phyloP scores from a whole-genome alignment of 768 basidiomycete species.

The Phallus indusiatus region DNA sequence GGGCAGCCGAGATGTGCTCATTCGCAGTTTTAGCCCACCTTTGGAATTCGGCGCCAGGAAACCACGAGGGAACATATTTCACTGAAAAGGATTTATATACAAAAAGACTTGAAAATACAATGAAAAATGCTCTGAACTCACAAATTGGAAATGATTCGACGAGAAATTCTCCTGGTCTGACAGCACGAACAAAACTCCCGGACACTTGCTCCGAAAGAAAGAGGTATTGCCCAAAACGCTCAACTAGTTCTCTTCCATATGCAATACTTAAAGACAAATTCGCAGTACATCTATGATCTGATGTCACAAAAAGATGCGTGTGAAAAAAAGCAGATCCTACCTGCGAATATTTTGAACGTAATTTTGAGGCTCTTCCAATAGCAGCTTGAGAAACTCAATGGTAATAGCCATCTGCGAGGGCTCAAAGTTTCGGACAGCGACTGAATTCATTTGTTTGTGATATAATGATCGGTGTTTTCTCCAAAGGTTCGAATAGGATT shows the following conservation, averaged over 20 bases:
- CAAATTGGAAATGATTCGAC: background rate
- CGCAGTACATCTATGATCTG: background rate
- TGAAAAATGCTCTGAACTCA: background rate
- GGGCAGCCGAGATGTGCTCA: conserved; percentile 12
- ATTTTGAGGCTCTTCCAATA: conserved; percentile 27
- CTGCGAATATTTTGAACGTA: conserved; percentile 28
- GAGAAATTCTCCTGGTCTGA: background rate
- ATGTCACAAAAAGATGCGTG: background rate
- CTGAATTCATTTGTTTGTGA: conserved; percentile 28
- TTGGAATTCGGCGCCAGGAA: conserved; percentile 20
- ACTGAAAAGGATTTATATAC: conserved; percentile 5
- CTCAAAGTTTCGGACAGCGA: conserved; percentile 19
- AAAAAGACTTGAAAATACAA: background rate
- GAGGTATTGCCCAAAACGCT: background rate
- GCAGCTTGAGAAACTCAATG: conserved; percentile 28
- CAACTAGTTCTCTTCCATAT: background rate
- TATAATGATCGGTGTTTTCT: conserved; percentile 30
- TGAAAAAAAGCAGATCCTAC: background rate
- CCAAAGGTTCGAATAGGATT: conserved; percentile 28
- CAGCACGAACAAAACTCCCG: background rate
- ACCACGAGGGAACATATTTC: conserved; percentile 17
- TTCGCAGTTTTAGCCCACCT: conserved; percentile 14
- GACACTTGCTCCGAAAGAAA: background rate
- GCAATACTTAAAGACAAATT: background rate
- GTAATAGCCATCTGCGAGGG: conserved; percentile 25